phyloP scores from a whole-genome alignment of 768 basidiomycete genomes.

The Pulveroboletus sp. region DNA sequence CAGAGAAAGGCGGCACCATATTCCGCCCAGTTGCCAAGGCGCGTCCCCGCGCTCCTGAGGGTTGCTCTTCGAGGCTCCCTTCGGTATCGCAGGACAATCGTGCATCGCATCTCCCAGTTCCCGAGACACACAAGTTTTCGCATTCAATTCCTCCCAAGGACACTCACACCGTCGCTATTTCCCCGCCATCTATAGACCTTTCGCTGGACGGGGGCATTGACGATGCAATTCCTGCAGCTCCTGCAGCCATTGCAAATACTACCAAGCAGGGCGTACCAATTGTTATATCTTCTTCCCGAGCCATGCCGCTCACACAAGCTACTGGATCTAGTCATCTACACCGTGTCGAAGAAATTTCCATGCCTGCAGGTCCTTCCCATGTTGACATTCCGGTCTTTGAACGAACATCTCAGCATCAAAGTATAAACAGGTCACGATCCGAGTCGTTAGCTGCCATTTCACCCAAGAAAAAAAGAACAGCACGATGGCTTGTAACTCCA shows the following conservation, averaged over 20 bases:
- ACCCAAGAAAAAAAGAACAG: slow-evolving; percentile 33
- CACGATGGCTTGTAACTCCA: slow-evolving; percentile 46
- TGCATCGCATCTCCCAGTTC: slow-evolving; percentile 2
- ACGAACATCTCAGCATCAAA: slow-evolving; percentile 6
- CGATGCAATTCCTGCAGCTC: neutral
- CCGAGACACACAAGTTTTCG: slow-evolving; percentile 3
- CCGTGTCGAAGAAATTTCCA: neutral
- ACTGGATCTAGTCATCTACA: neutral
- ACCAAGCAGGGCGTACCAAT: slow-evolving; percentile 15
- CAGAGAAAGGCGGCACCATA: slow-evolving; percentile 68
- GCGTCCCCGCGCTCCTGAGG: slow-evolving; percentile 39
- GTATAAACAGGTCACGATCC: slow-evolving; percentile 19
- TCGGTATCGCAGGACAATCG: slow-evolving; percentile 13
- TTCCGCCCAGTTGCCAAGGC: slow-evolving; percentile 65
- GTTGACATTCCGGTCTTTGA: slow-evolving; percentile 12
- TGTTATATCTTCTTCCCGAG: slow-evolving; percentile 17
- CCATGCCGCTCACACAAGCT: slow-evolving; percentile 1
- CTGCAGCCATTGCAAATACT: neutral
- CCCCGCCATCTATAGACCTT: slow-evolving; percentile 3
- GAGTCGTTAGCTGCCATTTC: slow-evolving; percentile 12
- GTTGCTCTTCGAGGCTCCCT: slow-evolving; percentile 8
- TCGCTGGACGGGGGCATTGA: slow-evolving; percentile 5
- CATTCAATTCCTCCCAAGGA: neutral
- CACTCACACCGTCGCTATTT: neutral
- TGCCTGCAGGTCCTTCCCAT: slow-evolving; percentile 9